Evolutionary conservation across 352 stramenopile species (phyloP).

Genomic region (Halophytophthora batemanensis): DNA sequence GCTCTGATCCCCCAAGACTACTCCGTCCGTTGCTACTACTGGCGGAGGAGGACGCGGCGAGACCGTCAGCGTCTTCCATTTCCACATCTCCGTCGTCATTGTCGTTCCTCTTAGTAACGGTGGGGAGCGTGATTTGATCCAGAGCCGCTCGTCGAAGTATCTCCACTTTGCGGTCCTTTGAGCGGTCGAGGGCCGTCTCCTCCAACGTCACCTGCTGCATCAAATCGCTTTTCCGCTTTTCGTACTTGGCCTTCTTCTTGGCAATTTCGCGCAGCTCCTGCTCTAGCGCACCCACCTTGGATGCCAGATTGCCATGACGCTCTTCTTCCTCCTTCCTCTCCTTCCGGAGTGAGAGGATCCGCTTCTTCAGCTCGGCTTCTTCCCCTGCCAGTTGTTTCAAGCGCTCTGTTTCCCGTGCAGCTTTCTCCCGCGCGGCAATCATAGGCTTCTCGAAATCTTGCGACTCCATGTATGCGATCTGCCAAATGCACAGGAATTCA

Average conservation of each 20-base stretch:
- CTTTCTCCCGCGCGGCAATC: slow-evolving; percentile 40
- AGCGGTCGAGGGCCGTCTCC: slow-evolving; percentile 88
- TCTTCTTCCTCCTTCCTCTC: slow-evolving; percentile 71
- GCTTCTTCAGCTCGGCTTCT: slow-evolving; percentile 42
- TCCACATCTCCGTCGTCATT: slow-evolving; percentile 49
- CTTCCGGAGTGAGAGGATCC: slow-evolving; percentile 54
- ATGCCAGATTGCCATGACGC: slow-evolving; percentile 24
- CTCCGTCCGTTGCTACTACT: slow-evolving; percentile 5
- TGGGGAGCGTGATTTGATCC: slow-evolving; percentile 93
- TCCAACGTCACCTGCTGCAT: slow-evolving; percentile 86
- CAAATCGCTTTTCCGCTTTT: slow-evolving; percentile 58
- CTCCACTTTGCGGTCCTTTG: slow-evolving; percentile 94
- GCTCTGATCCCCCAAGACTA: slow-evolving; percentile 34
- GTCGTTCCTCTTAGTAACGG: slow-evolving; percentile 23
- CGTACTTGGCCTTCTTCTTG: slow-evolving; percentile 61
- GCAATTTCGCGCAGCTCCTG: slow-evolving; percentile 57
- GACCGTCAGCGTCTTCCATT: slow-evolving; percentile 41
- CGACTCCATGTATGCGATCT: slow-evolving; percentile 62
- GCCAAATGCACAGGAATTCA: slow-evolving; percentile 2
- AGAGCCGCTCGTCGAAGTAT: slow-evolving; percentile 94
- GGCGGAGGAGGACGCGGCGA: background rate
- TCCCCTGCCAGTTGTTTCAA: slow-evolving; percentile 59
- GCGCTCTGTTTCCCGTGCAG: slow-evolving; percentile 39
- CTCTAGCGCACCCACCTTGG: slow-evolving; percentile 55
- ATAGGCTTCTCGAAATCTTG: slow-evolving; percentile 65